Conservation (phyloP, 1,284 basidiomycete species). For the Phellopilus nigrolimitatus region DNA sequence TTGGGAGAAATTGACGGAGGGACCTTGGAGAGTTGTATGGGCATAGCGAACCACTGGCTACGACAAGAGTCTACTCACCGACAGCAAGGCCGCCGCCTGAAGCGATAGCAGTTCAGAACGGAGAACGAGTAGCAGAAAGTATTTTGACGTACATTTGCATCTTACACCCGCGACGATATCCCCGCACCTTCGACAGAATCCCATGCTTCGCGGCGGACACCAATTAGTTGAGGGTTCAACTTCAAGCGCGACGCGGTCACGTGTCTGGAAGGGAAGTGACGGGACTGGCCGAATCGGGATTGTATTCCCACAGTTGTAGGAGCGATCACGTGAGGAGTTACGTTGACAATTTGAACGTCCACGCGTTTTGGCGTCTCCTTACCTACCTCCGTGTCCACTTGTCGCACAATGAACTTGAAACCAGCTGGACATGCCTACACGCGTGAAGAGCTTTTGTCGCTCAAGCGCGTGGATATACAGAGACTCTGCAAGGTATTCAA, state of each 20-base stretch:
- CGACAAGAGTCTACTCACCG: conserved; percentile 43
- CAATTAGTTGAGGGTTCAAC: background rate
- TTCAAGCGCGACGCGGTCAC: background rate
- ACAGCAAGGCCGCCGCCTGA: conserved; percentile 58
- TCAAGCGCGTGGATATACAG: conserved; percentile 71
- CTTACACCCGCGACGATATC: conserved; percentile 65
- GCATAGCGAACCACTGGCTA: background rate
- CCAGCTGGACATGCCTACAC: conserved; percentile 15
- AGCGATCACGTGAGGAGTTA: no score
- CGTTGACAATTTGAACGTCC: no score
- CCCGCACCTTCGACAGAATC: conserved; percentile 76
- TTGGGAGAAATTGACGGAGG: conserved; percentile 61
- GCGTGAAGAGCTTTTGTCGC: conserved; percentile 27
- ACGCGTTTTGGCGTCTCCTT: background rate
- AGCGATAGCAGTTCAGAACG: background rate
- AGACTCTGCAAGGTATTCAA: conserved; percentile 64
- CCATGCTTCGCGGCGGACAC: conserved; percentile 48
- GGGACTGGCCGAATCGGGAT: no score
- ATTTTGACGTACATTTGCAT: conserved; percentile 53
- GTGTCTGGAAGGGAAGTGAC: no score
- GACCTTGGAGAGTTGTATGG: conserved; percentile 39
- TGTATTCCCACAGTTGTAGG: no score
- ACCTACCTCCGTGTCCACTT: background rate
- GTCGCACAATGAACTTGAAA: conserved; percentile 9
- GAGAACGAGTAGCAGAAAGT: background rate